A percentile compares a stretch with the other conserved stretches of the same genome.
These are phyloP conservation scores for Hyaloperonospora arabidopsidis DNA, from an alignment of 352 stramenopile species.

Conservation along the genomic window DNA sequence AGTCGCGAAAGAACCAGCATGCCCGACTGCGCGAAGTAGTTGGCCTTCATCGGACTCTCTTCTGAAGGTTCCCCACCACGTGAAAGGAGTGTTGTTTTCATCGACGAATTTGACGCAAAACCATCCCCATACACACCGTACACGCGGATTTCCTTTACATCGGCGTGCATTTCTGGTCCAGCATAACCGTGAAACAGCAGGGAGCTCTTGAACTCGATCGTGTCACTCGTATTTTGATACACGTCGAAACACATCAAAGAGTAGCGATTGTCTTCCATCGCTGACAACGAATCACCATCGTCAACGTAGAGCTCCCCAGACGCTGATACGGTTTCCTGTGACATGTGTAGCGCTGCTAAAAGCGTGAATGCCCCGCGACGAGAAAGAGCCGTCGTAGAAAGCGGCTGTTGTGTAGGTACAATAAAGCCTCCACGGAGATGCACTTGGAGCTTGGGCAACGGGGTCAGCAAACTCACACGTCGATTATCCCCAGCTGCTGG, in stretches of 20 bases:
- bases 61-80: slow-evolving; percentile 3
- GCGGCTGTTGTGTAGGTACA: slow-evolving; percentile 49
- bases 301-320: slow-evolving; percentile 69
- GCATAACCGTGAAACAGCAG: slow-evolving; percentile 41
- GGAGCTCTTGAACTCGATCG: slow-evolving; percentile 36
- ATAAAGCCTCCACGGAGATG: slow-evolving; percentile 61
- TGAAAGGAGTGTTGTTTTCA: slow-evolving; percentile 24
- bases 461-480: slow-evolving; percentile 41
- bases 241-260: slow-evolving; percentile 42
- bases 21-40: slow-evolving; percentile 62
- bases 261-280: slow-evolving; percentile 49
- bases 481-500: slow-evolving; percentile 5
- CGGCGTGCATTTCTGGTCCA: slow-evolving; percentile 57
- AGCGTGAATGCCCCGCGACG: slow-evolving; percentile 47
- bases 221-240: slow-evolving; percentile 28
- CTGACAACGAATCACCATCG: slow-evolving; percentile 58
- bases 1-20: slow-evolving; percentile 54
- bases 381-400: slow-evolving; percentile 49
- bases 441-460: slow-evolving; percentile 48
- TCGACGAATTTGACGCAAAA: slow-evolving; percentile 55
- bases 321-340: slow-evolving; percentile 17
- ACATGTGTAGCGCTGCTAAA: slow-evolving; percentile 38
- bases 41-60: slow-evolving; percentile 25
- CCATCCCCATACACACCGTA: slow-evolving; percentile 40
- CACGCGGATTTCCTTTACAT: slow-evolving; percentile 43